phyloP scores from a whole-genome alignment of 2,329 filamentous ascomycete species.

The Ophiosphaerella korrae region DNA sequence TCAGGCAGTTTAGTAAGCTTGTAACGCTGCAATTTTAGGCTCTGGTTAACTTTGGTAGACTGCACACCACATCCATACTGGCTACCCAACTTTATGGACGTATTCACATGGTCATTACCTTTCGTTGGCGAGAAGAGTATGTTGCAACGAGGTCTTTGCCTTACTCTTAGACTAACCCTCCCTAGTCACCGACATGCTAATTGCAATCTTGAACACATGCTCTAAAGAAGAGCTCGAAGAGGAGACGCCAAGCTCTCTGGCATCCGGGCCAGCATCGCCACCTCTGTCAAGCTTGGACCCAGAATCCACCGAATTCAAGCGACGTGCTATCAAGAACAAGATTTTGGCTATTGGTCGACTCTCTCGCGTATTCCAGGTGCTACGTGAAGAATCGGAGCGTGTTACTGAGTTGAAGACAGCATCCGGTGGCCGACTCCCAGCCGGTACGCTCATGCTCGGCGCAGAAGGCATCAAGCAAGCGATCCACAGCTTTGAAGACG shows the following conservation, averaged over 20 bases:
- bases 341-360: slow-evolving; percentile 95
- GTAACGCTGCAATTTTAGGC: not conserved
- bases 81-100: slow-evolving; percentile 99
- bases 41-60: slow-evolving; percentile 52
- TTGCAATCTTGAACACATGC: slow-evolving; percentile 96
- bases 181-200: slow-evolving; percentile 91
- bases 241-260: slow-evolving; percentile 76
- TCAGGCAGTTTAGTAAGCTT: slow-evolving; percentile 80
- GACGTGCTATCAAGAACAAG: slow-evolving; percentile 99
- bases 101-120: slow-evolving; percentile 99
- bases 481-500: slow-evolving; percentile 95
- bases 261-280: slow-evolving; percentile 75
- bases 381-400: slow-evolving; percentile 95
- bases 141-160: slow-evolving; percentile 4
- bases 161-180: slow-evolving; percentile 20
- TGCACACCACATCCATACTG: slow-evolving; percentile 99
- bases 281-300: slow-evolving; percentile 70
- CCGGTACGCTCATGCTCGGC: slow-evolving; percentile 95
- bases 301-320: slow-evolving; percentile 90
- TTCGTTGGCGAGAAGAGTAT: slow-evolving; percentile 91
- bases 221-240: slow-evolving; percentile 97
- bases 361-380: slow-evolving; percentile 96
- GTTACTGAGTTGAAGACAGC: slow-evolving; percentile 98
- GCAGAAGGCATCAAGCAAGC: slow-evolving; percentile 99
- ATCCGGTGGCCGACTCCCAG: slow-evolving; percentile 86